phyloP scores from a whole-genome alignment of 768 basidiomycete species.

The Dentipellis fragilis region DNA sequence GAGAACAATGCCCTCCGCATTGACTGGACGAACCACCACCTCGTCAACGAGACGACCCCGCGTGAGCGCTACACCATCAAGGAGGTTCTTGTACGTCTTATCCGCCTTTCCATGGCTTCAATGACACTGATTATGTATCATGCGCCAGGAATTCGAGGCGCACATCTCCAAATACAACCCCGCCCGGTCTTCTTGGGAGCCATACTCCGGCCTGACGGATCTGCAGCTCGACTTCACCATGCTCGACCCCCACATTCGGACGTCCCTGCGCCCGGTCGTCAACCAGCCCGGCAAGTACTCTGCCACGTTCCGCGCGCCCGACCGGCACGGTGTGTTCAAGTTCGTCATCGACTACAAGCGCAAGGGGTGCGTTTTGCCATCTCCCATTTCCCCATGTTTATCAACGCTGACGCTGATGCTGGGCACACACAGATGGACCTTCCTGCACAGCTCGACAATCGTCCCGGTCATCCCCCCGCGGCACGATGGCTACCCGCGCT shows the following conservation, averaged over 20 bases:
- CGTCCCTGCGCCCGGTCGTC: constrained; percentile 49
- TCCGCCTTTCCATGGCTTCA: background rate
- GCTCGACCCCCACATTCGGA: constrained; percentile 95
- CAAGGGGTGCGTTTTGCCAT: constrained; percentile 50
- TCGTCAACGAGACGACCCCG: constrained; percentile 50
- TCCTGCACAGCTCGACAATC: constrained; percentile 60
- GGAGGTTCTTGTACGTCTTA: constrained; percentile 59
- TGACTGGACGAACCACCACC: constrained; percentile 64
- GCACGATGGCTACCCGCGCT: constrained; percentile 93
- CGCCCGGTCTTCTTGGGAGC: constrained; percentile 49
- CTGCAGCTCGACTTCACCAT: constrained; percentile 95
- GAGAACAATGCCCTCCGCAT: constrained; percentile 75
- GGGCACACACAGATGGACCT: constrained; percentile 46
- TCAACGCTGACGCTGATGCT: background rate
- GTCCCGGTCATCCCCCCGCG: constrained; percentile 87
- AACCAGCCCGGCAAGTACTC: constrained; percentile 60
- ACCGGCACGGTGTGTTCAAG: constrained; percentile 97
- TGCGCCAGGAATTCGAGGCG: constrained; percentile 56
- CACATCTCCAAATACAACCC: constrained; percentile 64
- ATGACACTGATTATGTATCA: constrained; percentile 1
- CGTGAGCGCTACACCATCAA: constrained; percentile 76
- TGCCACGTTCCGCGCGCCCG: constrained; percentile 82
- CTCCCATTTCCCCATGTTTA: background rate
- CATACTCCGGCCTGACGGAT: constrained; percentile 64
- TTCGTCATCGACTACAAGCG: constrained; percentile 89